phyloP scores from a whole-genome alignment of 495 filamentous ascomycete genomes.

The Tuber aestivum region DNA sequence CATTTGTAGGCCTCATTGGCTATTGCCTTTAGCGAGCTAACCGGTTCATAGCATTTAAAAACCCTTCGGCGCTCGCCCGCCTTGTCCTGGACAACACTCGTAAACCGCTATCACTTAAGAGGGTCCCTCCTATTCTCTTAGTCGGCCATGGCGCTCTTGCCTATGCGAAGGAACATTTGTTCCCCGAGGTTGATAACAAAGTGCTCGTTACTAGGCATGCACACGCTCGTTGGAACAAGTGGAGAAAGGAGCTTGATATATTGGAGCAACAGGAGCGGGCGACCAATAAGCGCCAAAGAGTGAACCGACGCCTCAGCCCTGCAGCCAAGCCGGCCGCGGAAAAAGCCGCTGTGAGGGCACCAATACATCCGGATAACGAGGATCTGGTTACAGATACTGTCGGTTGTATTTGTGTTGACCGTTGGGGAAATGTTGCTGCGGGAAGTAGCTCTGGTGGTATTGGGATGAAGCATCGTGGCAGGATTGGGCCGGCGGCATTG shows the following conservation, averaged over 20 bases:
- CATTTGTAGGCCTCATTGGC: neutral
- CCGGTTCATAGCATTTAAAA: conserved; percentile 65
- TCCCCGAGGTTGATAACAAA: conserved; percentile 65
- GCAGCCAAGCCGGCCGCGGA: conserved; percentile 23
- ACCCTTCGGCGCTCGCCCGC: conserved; percentile 83
- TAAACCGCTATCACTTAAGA: conserved; percentile 65
- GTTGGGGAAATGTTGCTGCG: conserved; percentile 78
- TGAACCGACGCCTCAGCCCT: conserved; percentile 16
- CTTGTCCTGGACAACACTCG: conserved; percentile 69
- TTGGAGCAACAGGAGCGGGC: conserved; percentile 21
- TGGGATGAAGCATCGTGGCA: conserved; percentile 91
- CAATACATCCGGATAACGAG: conserved; percentile 32
- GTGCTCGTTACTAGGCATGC: conserved; percentile 67
- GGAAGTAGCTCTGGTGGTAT: conserved; percentile 99
- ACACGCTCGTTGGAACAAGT: conserved; percentile 64
- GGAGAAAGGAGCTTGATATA: conserved; percentile 63
- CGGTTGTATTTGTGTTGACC: conserved; percentile 87
- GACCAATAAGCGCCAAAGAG: conserved; percentile 12
- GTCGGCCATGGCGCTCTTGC: conserved; percentile 75
- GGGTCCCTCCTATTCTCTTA: conserved; percentile 88
- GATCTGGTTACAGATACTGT: conserved; percentile 82
- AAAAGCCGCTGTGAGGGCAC: conserved; percentile 22
- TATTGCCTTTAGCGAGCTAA: conserved; percentile 6
- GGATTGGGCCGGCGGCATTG: conserved; percentile 84
- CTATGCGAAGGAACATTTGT: conserved; percentile 72